Percentiles rank a stretch among this genome's conserved stretches.
Evolutionary conservation across 2,329 filamentous ascomycete genomes (phyloP).

Genomic region (Sporothrix euskadiensis): DNA sequence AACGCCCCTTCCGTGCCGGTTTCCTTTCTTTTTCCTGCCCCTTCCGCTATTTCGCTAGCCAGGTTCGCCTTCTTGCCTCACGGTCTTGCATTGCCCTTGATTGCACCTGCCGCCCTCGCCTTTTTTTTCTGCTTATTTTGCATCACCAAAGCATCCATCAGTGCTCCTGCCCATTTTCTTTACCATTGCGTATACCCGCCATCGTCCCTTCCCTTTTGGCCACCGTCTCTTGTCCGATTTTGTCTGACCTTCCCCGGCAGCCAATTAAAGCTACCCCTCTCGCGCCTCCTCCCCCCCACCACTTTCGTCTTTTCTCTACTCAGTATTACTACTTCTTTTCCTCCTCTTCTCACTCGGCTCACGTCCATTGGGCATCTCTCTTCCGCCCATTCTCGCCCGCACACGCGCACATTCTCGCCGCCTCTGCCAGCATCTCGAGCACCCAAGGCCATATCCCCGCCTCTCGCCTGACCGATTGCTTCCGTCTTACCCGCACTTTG

Average conservation of each 20-base stretch:
- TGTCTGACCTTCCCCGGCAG: constrained; percentile 12
- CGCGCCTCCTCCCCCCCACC: constrained; percentile 7
- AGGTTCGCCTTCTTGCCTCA: background rate
- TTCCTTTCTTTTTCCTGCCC: constrained; percentile 6
- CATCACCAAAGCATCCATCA: background rate
- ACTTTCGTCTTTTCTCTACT: background rate
- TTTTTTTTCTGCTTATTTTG: background rate
- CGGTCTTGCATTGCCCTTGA: background rate
- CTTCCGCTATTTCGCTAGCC: constrained; percentile 14
- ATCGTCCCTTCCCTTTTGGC: constrained; percentile 5
- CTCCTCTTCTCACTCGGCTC: background rate
- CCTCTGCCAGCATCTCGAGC: constrained; percentile 7
- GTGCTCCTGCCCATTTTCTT: constrained; percentile 1
- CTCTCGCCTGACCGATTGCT: background rate
- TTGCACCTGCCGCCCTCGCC: background rate
- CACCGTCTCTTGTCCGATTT: background rate
- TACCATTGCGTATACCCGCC: background rate
- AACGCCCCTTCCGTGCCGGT: background rate
- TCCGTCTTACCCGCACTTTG: background rate
- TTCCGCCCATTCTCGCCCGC: background rate
- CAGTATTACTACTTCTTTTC: background rate
- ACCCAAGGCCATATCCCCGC: background rate
- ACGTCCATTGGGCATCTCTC: constrained; percentile 4
- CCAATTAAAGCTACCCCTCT: constrained; percentile 26
- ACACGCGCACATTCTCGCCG: background rate